Base-by-base conservation (phyloP, 208 protist species). In the Leishmania aethiopica region DNA sequence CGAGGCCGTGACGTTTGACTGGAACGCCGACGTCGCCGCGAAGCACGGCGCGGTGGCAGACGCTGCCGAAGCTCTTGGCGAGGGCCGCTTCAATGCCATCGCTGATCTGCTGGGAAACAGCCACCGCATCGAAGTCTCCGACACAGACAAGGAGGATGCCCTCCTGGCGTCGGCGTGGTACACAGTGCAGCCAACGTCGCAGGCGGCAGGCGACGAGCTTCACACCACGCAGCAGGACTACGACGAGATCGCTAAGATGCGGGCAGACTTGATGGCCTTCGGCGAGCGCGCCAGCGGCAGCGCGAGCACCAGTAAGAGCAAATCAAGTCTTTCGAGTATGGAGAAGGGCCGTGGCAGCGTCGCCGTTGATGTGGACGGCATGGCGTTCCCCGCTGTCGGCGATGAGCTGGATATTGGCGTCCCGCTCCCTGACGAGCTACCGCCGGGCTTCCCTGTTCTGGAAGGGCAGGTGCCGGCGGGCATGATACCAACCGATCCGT, bases 401-500 rank as follows among this genome's bases (percentile, higher is more conserved):
- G 92, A 97, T 51, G 91, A 93, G 53, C 79, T 97, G 37, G 94
- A 97, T 77, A 95, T 97, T 79, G 94, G 94, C 25, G 90, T 94
- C 13, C 89, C 93, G 6, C 85, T 95, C 19, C 94, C 92, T 0
- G 94, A 96, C n/a, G 91, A 91, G 59, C 78, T 95, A 37, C 84
- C 91, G 3, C 69, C 83, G 32, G 90, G 81, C 45, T 91, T 95
- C 75, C 85, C 79, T 1, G 53, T 28, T 35, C 32, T 86, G 17
- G 75, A 76, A 25, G 84, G 69, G 5, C 80, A 37, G 47, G 32
- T 80, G 66, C 74, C 77, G 57, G 64, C 81, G 19, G 73, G 66
- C 28, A 45, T 53, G 42, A 51, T 85, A 51, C 81, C 82, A 4
- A 70, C 25, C 22, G 82, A 88, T 66, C 85, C 87, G 28, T 88